phyloP scores from a whole-genome alignment of 495 filamentous ascomycete genomes.

The Terfezia claveryi region DNA sequence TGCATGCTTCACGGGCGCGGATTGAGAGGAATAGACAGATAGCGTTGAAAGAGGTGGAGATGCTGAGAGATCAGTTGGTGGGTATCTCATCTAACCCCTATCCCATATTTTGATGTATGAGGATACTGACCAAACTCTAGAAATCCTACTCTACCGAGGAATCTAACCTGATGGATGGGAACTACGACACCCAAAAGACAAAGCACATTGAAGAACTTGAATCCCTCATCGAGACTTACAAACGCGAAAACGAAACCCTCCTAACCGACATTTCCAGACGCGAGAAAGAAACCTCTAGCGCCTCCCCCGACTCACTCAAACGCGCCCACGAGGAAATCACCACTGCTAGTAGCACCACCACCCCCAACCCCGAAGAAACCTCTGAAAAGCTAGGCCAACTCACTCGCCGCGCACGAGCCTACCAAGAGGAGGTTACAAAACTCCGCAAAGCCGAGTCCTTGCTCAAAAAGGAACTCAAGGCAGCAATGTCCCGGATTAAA shows the following conservation, averaged over 20 bases:
- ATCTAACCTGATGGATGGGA: constrained; percentile 54
- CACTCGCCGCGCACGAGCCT: constrained; percentile 24
- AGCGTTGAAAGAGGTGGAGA: constrained; percentile 78
- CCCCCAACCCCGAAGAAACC: constrained; percentile 31
- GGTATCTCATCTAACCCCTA: not conserved
- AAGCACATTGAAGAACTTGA: constrained; percentile 65
- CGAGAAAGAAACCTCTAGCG: constrained; percentile 22
- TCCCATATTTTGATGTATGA: not conserved
- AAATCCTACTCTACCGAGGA: constrained; percentile 85
- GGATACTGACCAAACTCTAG: not conserved
- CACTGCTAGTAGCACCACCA: constrained; percentile 22
- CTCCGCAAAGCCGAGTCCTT: constrained; percentile 32
- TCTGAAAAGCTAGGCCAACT: constrained; percentile 65
- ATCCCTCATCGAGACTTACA: constrained; percentile 65
- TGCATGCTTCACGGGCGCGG: constrained; percentile 40
- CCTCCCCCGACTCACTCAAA: not conserved
- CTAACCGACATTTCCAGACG: constrained; percentile 46
- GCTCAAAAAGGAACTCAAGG: constrained; percentile 15
- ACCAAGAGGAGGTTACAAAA: constrained; percentile 29
- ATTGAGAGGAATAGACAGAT: constrained; percentile 63
- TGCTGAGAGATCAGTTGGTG: constrained; percentile 61
- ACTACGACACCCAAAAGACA: constrained; percentile 51
- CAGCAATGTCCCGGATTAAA: constrained; percentile 21
- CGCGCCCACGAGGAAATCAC: constrained; percentile 8
- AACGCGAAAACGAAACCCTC: constrained; percentile 53